Base-by-base conservation (phyloP, 2,329 filamentous ascomycete species). In the Phoma herbarum region DNA sequence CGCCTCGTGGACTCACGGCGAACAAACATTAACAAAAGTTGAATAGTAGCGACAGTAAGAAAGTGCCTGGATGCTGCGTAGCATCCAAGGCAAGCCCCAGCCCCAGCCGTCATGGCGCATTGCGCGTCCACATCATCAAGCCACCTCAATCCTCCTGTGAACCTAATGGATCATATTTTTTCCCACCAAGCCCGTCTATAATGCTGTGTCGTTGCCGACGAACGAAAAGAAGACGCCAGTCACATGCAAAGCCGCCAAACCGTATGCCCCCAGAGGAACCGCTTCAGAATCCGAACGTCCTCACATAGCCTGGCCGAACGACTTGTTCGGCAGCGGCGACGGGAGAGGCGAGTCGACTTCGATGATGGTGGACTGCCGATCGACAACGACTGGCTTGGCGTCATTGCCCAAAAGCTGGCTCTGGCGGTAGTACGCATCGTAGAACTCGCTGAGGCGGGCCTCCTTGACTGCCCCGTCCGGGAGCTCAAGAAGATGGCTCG, bases 361-460 rank as follows among this genome's bases (percentile, higher is more conserved):
- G 1, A 66, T 57, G 53, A 74, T 76, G 0, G 72, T 72, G 3
- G 66, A 64, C 28, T 72, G 65, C 8, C 67, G 59, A 16, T 69
- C 65, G 3, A 66, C 60, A 12, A 62, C 16, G 1, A n/a, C 26
- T 11, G 46, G 61, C 39, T 65, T 65, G 9, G 57, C 47, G 9
- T 60, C 64, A 16, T 66, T 44, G 41, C 41, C 33, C 12, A 59
- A n/a, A 4, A 59, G 35, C 51, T 59, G 57, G 35, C 51, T 54
- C 20, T 59, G 57, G 12, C 75, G 71, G 61, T 76, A 78, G 62
- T 78, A 78, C 0, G 74, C 71, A 22, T 77, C 75, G 67, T 75
- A 77, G 62, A 78, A 76, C n/a, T 78, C 76, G 63, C 74, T 77
- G 45, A 77, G 64, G 18, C 73, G 69, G 2, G 67, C 52, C 37